Evolutionary conservation across 2,329 filamentous ascomycete species (phyloP), one percentile per base, ranked within the genome.

Genomic region (Cercospora sp.): DNA sequence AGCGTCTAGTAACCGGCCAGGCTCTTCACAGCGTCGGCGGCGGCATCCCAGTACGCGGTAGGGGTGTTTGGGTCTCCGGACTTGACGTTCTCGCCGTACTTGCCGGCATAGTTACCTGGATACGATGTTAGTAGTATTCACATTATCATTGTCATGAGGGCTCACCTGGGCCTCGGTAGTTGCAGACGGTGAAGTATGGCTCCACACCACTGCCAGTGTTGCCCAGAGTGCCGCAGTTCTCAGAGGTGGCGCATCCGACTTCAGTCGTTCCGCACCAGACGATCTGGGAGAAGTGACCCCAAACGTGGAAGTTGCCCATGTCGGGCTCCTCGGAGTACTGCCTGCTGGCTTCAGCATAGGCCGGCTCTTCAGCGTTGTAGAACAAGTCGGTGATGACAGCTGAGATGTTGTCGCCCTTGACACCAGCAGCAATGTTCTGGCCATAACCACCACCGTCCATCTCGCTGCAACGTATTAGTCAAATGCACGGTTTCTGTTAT

Each of bases 361-460:
- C 89, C 71, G 78, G 77, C 74, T 91, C 83, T 80, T 97, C 93
- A 75, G 87, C 87, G 79, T 95, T 92, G 87, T 97, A 97, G 92
- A 95, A 97, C 82, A 90, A 84, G 78, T 94, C 87, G 75, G 89
- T 92, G 77, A 94, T 89, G 73, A 90, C 88, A 71, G 86, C 84
- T 64, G 88, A 87, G 70, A 92, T 84, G 58, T 89, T 86, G 68
- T 79, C 80, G n/a, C 82, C 78, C 2, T 80, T 76, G 68, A 87
- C 84, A 72, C 89, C 84, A 69, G 90, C 89, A 76, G 92, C 94
- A 68, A 98, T 90, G 86, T 98, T 99, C 83, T 99, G 95, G 53
- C 95, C 95, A 77, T 95, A 96, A 55, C 86, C 84, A 65, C 88
- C 88, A 61, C 82, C 84, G 70, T 87, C 87, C 58, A 86, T 82